Evolutionary conservation across 306 rosid genomes (phyloP), one percentile per base, ranked within the genome.

Genomic region (peach (Prunus persica)): DNA sequence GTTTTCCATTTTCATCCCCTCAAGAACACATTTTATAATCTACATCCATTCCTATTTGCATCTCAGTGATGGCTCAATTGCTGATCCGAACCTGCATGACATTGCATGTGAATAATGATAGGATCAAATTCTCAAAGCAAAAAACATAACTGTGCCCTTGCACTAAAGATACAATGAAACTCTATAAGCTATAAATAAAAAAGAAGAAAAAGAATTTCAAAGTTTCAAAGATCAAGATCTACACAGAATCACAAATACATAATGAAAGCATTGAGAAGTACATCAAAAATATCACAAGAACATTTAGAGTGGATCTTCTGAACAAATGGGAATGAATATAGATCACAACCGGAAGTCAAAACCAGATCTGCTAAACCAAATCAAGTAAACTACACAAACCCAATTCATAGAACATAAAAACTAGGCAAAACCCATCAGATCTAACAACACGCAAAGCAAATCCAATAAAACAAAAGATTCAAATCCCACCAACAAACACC

Each of bases 311-410:
- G 67, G 67, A 15, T 30, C 13, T 3, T 1, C 43, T 38, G 43
- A 67, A 46, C 41, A 67, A 46, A 43, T 24, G 34, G 2, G 57
- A 49, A 19, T 24, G 8, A 27, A 30, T 16, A 25, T 19, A 51
- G 9, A 70, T 28, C 9, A 18, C 4, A 55, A 56, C 18, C 6
- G 19, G 24, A 13, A 13, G n/a, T 4, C 1, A 22, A 61, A 50
- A 46, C 34, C 80, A 76, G 80, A 81, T 76, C 77, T 52, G 18
- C 28, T 63, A 41, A 25, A 19, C 41, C 34, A 19, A 67, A 25
- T 46, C 56, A 14, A 22, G 41, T 18, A 63, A 19, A 19, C 11
- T 18, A 46, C 32, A 46, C 2, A 62, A 61, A 47, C 8, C 70
- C 49, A 20, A 9, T 4, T 41, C 22, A 11, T 41, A 12, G 43